Conservation (phyloP, 208 protist genomes). For the Herpetomonas tarakana region DNA sequence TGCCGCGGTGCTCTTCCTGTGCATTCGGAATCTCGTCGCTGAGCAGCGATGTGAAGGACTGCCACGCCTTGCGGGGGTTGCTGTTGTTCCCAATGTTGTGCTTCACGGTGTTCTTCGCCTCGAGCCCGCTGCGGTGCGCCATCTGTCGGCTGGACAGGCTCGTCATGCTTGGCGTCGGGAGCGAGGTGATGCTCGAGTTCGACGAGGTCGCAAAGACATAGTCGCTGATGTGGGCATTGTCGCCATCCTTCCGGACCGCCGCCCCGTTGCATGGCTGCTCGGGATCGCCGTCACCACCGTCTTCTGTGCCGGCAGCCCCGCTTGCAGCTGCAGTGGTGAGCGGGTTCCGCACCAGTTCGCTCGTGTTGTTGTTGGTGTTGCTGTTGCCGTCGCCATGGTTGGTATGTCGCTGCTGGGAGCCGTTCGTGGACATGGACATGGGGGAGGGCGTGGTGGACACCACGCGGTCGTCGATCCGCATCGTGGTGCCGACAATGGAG, state of each 20-base stretch:
- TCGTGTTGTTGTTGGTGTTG: slow-evolving; percentile 1
- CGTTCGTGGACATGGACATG: neutral
- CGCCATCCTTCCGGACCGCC: neutral
- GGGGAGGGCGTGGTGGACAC: neutral
- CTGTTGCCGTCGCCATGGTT: neutral
- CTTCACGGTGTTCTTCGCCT: neutral
- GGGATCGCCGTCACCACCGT: too few relatives aligned
- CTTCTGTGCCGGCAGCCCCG: too few relatives aligned
- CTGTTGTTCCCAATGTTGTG: slow-evolving; percentile 1
- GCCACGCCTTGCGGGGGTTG: slow-evolving; percentile 2
- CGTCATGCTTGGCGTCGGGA: neutral
- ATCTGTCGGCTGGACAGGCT: neutral
- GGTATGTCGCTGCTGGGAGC: neutral
- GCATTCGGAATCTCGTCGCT: neutral
- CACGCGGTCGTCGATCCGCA: neutral
- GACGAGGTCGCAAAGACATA: slow-evolving; percentile 9
- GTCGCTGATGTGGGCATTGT: neutral
- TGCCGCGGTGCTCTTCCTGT: neutral
- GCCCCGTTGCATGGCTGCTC: too few relatives aligned
- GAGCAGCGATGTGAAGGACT: neutral
- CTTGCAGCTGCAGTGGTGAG: too few relatives aligned
- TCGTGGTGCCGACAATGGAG: neutral
- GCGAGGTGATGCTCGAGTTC: slow-evolving; percentile 12
- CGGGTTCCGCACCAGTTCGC: neutral
- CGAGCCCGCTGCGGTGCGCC: neutral